Evolutionary conservation across 1,284 basidiomycete genomes (phyloP).

Genomic region (Leccinum subrobustum): DNA sequence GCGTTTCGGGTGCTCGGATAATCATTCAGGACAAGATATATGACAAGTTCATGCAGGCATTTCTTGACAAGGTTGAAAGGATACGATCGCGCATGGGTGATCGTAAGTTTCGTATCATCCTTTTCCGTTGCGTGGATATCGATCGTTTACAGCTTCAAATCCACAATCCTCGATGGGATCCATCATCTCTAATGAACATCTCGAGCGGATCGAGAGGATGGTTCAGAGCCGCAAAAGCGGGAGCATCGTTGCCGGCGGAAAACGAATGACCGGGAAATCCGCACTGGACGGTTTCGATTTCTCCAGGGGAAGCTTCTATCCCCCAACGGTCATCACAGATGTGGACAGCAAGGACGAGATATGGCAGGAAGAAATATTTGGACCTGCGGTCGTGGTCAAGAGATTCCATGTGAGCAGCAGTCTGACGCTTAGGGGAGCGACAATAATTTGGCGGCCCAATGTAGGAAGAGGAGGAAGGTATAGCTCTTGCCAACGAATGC

Average conservation of each 20-base stretch:
- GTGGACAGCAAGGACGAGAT: slow-evolving; percentile 59
- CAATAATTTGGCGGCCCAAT: neutral
- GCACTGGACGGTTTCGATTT: slow-evolving; percentile 68
- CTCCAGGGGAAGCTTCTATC: slow-evolving; percentile 67
- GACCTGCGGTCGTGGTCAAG: slow-evolving; percentile 72
- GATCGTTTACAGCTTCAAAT: slow-evolving; percentile 53
- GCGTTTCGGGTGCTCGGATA: slow-evolving; percentile 75
- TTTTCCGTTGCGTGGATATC: slow-evolving; percentile 1
- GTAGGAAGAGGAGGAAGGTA: slow-evolving; percentile 63
- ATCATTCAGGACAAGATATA: slow-evolving; percentile 70
- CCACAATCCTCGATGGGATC: slow-evolving; percentile 72
- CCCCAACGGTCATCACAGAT: slow-evolving; percentile 70
- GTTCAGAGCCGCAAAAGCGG: slow-evolving; percentile 47
- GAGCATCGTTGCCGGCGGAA: slow-evolving; percentile 62
- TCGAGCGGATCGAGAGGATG: slow-evolving; percentile 61
- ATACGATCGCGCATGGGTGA: slow-evolving; percentile 72
- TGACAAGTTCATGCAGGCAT: slow-evolving; percentile 59
- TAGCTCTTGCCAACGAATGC: slow-evolving; percentile 68
- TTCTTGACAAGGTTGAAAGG: slow-evolving; percentile 60
- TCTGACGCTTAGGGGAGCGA: neutral
- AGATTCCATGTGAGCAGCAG: slow-evolving; percentile 52
- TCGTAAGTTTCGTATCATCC: slow-evolving; percentile 48
- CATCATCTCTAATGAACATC: slow-evolving; percentile 64
- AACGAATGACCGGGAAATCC: slow-evolving; percentile 57
- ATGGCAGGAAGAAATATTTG: slow-evolving; percentile 83